Evolutionary conservation across 805 yeast genomes (phyloP), one percentile per base, ranked within the genome.

Genomic region (Sugiyamaella americana): DNA sequence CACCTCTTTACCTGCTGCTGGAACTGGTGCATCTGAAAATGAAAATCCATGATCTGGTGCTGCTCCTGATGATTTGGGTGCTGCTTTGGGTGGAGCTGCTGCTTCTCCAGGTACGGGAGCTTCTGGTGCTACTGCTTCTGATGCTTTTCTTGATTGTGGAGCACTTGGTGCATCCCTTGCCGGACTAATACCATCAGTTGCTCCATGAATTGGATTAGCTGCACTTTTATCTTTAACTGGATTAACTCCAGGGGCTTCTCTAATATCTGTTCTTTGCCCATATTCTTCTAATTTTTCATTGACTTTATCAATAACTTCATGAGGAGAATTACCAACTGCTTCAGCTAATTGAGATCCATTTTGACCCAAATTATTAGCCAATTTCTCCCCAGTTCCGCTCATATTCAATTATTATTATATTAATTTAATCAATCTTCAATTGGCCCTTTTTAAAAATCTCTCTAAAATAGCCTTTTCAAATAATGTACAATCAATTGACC

Each of bases 261-360:
- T 24, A 3, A 42, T 18, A 37, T 42, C 45, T n/a, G 37, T 32
- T 16, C 8, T 11, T 13, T 34, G 30, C 13, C 45, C 45, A 30
- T 30, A 42, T 40, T 42, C 18, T 29, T 23, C 40, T 13, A 42
- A 13, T 17, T 35, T 20, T 4, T 19, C 5, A 10, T 18, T 19
- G 8, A 42, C 45, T 3, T 13, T 20, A 8, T 20, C 10, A 30
- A 40, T 40, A 18, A 42, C 35, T 18, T 42, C 40, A n/a, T 42
- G 26, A 4, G 45, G 45, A 20, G 38, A 20, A 13, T 35, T 36
- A 30, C 45, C 45, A 10, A 34, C 45, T 20, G 45, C 29, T 3
- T 26, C 32, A 26, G 11, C 13, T 13, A 26, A 26, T n/a, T n/a
- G n/a, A n/a, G n/a, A n/a, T n/a, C n/a, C n/a, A n/a, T n/a, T n/a